Base-by-base conservation (phyloP, 148 eudicot species). In the Dianthus caryophyllus region DNA sequence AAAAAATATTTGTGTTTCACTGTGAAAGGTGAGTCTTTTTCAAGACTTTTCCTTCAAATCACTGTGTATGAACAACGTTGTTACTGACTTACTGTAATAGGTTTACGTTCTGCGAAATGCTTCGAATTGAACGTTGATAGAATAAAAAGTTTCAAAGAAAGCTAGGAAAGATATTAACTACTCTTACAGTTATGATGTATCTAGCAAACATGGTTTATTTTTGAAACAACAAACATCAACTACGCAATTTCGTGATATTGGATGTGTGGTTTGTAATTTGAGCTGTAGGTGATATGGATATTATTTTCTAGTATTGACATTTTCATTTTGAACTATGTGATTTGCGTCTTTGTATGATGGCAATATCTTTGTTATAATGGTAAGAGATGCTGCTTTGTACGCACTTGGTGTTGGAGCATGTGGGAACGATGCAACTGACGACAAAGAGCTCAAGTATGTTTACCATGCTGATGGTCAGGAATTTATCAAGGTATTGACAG, bases 351-450 rank as follows among this genome's bases (percentile, higher is more conserved):
- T 5, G 15, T 9, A 47, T 17, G 39, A 18, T 57, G 49, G 61
- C 15, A 49, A 25, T 66, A 49, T 54, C 39, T 65, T 65, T n/a
- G 66, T 47, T 36, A 53, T n/a, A 61, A 67, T 77, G n/a, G n/a
- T n/a, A n/a, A 93, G 99, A 81, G 99, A 94, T 78, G 93, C 73
- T 53, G 96, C 92, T 17, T 55, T 94, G 4, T 94, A 94, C 77
- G 97, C 97, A 8, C 87, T 94, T 49, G 99, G 99, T 25, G 70
- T 94, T 39, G 99, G 99, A 64, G 97, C 93, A 63, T 94, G 99
- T 59, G 86, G 86, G 30, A 86, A 67, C 59, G 83, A 94, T 60
- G 96, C 97, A 24, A 76, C 88, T 27, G 96, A 94, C 78, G 65
- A 67, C 29, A 66, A 78, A 53, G 99, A 94, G 81, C 89, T 94